Conservation (phyloP, 139 green algal genomes). For the Monoraphidium neglectum region DNA sequence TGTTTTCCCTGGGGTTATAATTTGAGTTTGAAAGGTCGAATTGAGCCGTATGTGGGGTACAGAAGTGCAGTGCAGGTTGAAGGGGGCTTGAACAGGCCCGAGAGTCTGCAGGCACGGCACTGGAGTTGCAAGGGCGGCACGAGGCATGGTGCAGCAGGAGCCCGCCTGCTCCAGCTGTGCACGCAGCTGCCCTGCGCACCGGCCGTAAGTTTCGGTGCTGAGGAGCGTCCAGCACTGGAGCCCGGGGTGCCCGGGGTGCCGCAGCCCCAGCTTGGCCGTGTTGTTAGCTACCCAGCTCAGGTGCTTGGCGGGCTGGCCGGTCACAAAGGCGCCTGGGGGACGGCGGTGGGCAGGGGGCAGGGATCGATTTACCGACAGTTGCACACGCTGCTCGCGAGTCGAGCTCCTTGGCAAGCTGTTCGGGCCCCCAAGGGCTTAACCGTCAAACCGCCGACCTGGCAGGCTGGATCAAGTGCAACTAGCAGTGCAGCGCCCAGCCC, state of each 20-base stretch:
- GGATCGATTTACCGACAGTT: no score
- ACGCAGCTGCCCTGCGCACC: neutral
- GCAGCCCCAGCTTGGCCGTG: slow-evolving; percentile 63
- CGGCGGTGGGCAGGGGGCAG: neutral
- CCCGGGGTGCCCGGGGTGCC: neutral
- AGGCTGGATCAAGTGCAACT: neutral
- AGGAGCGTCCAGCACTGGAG: slow-evolving; percentile 84
- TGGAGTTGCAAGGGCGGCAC: no score
- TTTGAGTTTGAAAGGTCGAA: neutral
- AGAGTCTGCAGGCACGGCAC: neutral
- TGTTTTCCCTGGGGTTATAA: neutral
- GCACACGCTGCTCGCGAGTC: no score
- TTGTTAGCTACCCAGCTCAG: slow-evolving; percentile 80
- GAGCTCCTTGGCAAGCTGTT: no score
- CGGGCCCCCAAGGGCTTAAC: neutral
- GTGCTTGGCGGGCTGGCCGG: slow-evolving; percentile 33
- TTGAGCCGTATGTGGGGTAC: no score
- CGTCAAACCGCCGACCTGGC: neutral
- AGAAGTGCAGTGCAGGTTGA: neutral
- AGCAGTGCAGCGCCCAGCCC: neutral
- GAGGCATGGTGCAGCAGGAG: no score
- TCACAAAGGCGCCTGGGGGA: slow-evolving; percentile 57
- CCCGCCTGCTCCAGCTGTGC: no score
- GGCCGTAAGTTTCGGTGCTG: slow-evolving; percentile 68
- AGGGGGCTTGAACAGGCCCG: no score